Percentiles rank a stretch among this genome's conserved stretches.
phyloP scores from a whole-genome alignment of 2,329 filamentous ascomycete species.

The Apiospora rasikravindrae region DNA sequence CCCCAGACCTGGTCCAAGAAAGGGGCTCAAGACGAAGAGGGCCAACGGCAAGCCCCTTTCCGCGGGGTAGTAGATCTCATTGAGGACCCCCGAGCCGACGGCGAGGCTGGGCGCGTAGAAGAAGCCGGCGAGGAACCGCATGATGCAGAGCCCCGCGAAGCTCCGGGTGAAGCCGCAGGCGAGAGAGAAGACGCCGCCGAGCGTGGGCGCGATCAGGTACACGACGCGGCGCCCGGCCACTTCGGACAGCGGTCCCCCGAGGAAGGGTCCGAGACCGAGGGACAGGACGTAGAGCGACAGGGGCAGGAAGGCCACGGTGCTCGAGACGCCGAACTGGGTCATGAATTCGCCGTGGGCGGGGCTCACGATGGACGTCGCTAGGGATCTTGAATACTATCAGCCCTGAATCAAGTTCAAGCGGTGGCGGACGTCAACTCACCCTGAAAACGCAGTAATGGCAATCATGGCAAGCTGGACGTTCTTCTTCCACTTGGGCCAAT shows the following conservation, averaged over 20 bases:
- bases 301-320: slow-evolving; percentile 62
- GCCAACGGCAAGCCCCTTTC: slow-evolving; percentile 49
- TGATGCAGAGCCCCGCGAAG: slow-evolving; percentile 56
- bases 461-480: slow-evolving; percentile 44
- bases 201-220: slow-evolving; percentile 51
- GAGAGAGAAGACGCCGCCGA: slow-evolving; percentile 60
- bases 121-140: slow-evolving; percentile 63
- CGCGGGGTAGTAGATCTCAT: slow-evolving; percentile 52
- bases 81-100: slow-evolving; percentile 54
- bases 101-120: slow-evolving; percentile 55
- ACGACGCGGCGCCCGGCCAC: slow-evolving; percentile 59
- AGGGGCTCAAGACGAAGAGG: slow-evolving; percentile 56
- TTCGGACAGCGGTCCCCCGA: slow-evolving; percentile 65
- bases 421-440: slow-evolving; percentile 41
- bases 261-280: slow-evolving; percentile 62
- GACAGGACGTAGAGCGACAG: slow-evolving; percentile 66
- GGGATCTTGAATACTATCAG: slow-evolving; percentile 44
- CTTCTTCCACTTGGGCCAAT: slow-evolving; percentile 53
- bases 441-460: slow-evolving; percentile 46
- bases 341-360: slow-evolving; percentile 53
- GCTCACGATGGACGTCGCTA: slow-evolving; percentile 60
- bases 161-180: slow-evolving; percentile 57
- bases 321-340: slow-evolving; percentile 57
- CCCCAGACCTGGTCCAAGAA: slow-evolving; percentile 58
- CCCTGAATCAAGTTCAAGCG: background rate